Conservation (phyloP, 1,139 yeast genomes). For the Nematodospora anomalae region DNA sequence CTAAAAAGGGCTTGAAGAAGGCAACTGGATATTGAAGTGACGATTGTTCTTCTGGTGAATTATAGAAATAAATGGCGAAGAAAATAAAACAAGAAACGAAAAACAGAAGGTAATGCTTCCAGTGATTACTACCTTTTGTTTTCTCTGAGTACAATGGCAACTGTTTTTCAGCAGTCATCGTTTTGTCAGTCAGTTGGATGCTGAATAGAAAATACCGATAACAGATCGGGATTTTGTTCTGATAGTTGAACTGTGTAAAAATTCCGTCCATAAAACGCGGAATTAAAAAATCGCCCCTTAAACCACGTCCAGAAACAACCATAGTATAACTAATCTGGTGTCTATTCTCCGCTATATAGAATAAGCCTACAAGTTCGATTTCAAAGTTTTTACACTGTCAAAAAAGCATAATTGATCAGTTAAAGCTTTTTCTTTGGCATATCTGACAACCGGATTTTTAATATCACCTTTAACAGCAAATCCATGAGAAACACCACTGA, state of each 20-base stretch:
- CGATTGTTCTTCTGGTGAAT: not conserved
- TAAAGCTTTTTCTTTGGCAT: constrained; percentile 71
- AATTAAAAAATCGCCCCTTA: too few relatives aligned
- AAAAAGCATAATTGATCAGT: constrained; percentile 50
- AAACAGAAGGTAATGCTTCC: not conserved
- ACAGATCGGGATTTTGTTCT: too few relatives aligned
- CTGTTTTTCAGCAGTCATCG: constrained; percentile 3
- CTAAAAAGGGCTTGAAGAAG: not conserved
- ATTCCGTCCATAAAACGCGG: too few relatives aligned
- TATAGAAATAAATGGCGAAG: not conserved
- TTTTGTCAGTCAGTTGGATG: not conserved
- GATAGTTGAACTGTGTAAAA: too few relatives aligned
- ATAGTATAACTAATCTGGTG: too few relatives aligned
- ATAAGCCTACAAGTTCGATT: constrained; percentile 5
- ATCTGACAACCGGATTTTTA: constrained; percentile 50
- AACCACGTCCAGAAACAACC: too few relatives aligned
- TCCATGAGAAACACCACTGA: constrained; percentile 69
- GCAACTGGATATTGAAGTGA: not conserved
- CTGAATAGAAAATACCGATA: not conserved
- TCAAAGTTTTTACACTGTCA: constrained; percentile 9
- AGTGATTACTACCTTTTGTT: not conserved
- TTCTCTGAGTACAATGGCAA: constrained; percentile 2
- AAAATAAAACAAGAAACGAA: not conserved
- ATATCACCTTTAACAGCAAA: constrained; percentile 76
- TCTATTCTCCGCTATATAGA: too few relatives aligned